Base-by-base conservation (phyloP, 129 eudicot species). In the Logfia minima region DNA sequence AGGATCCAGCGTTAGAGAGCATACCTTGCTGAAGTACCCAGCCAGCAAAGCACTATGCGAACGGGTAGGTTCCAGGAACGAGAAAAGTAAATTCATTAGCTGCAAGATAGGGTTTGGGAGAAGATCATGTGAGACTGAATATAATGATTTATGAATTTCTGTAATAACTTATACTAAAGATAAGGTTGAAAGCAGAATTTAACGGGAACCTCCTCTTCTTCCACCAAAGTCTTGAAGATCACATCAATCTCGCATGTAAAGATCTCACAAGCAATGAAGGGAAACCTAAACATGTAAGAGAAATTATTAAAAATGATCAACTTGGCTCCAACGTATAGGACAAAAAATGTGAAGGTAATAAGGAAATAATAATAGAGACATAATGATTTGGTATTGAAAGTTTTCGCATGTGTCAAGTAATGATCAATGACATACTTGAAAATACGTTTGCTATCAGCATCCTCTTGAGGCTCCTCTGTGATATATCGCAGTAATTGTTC, bases 171-270 rank as follows among this genome's bases (percentile, higher is more conserved):
- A 31, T 13, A 63, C 3, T 29, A 31, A 6, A 68, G 34, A 67
- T 2, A 34, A 34, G 14, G 21, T 5, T 21, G 52, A 34, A 67
- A 75, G 28, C 52, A 21, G 48, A 77, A 31, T 34, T 17, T 28
- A 29, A 72, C 21, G 70, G 11, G 23, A 75, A 92, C 98, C 96
- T 88, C 93, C 79, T 92, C 98, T 60, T 92, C 98, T 45, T 92
- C 98, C 34, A 92, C 98, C 80, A 92, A 70, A 45, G 93, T 87
- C 86, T 89, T 92, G 74, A 92, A 84, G 79, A 92, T 92, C 39
- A 86, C 93, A 79, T 92, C 98, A 74, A 92, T 92, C 80, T 92
- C 98, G 82, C 98, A 92, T 19, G 93, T 90, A 84, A 92, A 92
- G 65, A 92, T 82, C 85, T 92, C 98, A 70, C 96, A 92, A 4